Percentiles rank a stretch among this genome's conserved stretches.
Evolutionary conservation across 78 protist species (phyloP).

Genomic region (Speleostelium caveatum): DNA sequence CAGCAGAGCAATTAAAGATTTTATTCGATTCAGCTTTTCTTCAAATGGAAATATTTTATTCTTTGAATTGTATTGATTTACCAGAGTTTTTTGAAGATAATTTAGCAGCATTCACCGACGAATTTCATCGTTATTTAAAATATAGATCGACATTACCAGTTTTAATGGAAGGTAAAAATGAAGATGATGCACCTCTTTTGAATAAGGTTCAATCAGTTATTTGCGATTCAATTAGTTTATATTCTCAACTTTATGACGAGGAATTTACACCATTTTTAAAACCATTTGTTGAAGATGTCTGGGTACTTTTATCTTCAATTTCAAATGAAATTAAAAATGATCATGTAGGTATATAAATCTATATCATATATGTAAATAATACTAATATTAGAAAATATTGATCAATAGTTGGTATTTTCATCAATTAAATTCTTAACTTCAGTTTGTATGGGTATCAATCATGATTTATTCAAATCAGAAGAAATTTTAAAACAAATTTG

Average conservation of each 20-base stretch:
- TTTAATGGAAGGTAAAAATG: not conserved
- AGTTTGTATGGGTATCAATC: conserved; percentile 71
- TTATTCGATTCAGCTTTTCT: conserved; percentile 13
- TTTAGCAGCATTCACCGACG: conserved; percentile 63
- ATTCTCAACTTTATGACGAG: conserved; percentile 81
- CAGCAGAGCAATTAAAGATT: not conserved
- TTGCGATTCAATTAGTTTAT: conserved; percentile 70
- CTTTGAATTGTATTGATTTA: conserved; percentile 81
- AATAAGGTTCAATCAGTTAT: conserved; percentile 78
- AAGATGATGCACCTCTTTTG: conserved; percentile 35
- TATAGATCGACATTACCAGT: not conserved
- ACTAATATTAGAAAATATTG: not conserved
- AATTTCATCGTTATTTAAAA: conserved; percentile 38
- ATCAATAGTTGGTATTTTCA: conserved; percentile 73
- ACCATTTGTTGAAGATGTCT: conserved; percentile 68
- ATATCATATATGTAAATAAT: not conserved
- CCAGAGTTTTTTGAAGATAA: conserved; percentile 94
- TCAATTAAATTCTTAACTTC: conserved; percentile 90
- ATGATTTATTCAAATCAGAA: conserved; percentile 74
- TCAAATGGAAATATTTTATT: conserved; percentile 65
- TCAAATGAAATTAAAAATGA: conserved; percentile 49
- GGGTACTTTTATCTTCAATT: conserved; percentile 59
- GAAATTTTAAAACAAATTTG: conserved; percentile 84
- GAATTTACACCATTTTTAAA: conserved; percentile 80
- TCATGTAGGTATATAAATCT: conserved; percentile 19